Evolutionary conservation across 257 asterid species (phyloP).

Genomic region (Scutellaria baicalensis): DNA sequence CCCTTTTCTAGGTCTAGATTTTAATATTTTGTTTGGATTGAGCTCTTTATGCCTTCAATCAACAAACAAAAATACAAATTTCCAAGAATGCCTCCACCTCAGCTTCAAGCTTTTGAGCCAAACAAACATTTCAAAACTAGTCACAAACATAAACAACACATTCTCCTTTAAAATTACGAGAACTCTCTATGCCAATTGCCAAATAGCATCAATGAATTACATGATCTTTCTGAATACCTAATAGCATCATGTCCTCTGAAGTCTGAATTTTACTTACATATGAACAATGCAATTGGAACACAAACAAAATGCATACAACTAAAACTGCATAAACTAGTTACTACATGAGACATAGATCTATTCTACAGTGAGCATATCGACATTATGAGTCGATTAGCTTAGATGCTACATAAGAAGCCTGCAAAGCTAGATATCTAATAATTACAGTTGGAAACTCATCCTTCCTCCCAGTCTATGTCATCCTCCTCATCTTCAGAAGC

Average conservation of each 20-base stretch:
- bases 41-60: too few species aligned
- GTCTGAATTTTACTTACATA: background rate
- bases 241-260: background rate
- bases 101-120: background rate
- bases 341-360: slow-evolving; percentile 2
- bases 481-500: slow-evolving; percentile 62
- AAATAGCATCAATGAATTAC: background rate
- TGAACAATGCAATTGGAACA: background rate
- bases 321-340: background rate
- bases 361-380: slow-evolving; percentile 10
- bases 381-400: background rate
- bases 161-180: too few species aligned
- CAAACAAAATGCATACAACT: background rate
- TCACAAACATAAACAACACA: background rate
- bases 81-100: background rate
- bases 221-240: background rate
- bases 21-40: too few species aligned
- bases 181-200: background rate
- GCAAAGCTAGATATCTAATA: background rate
- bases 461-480: slow-evolving; percentile 83
- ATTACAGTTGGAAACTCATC: slow-evolving; percentile 23
- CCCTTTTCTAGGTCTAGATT: too few species aligned
- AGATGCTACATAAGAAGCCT: background rate
- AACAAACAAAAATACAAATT: too few species aligned
- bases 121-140: background rate